phyloP scores from a whole-genome alignment of 148 eudicot genomes.

The Amaranthus cruentus region DNA sequence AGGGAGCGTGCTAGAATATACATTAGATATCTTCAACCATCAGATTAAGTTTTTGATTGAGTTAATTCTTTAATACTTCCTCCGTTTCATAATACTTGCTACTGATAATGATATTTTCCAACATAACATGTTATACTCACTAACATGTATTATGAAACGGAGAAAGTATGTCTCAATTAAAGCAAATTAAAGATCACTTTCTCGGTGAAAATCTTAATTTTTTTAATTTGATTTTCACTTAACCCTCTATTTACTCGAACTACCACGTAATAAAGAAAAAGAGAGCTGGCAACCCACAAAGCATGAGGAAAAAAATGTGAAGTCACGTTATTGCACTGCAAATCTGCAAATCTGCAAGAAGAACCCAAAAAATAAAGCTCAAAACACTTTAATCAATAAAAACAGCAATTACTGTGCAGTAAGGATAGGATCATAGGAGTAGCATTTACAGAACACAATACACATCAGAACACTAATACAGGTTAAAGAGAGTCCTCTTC shows the following conservation, averaged over 20 bases:
- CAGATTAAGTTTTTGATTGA: too few relatives aligned
- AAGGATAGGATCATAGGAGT: neutral
- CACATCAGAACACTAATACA: neutral
- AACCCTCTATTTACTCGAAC: neutral
- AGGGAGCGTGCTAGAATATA: too few relatives aligned
- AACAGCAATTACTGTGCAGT: neutral
- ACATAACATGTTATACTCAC: too few relatives aligned
- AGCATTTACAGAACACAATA: neutral
- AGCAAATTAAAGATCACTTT: too few relatives aligned
- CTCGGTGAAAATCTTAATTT: too few relatives aligned
- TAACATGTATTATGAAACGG: too few relatives aligned
- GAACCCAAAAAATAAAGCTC: neutral
- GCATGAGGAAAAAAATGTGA: neutral
- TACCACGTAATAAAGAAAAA: neutral
- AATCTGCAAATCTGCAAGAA: neutral
- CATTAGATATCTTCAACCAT: too few relatives aligned
- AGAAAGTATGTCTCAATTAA: too few relatives aligned
- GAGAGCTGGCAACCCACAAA: constrained; percentile 1
- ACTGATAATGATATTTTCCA: too few relatives aligned
- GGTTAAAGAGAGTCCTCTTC: neutral
- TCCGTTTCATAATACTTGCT: too few relatives aligned
- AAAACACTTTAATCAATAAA: neutral
- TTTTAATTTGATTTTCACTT: too few relatives aligned
- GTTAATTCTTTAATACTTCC: too few relatives aligned
- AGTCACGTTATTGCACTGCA: constrained; percentile 1